phyloP scores from a whole-genome alignment of 2,329 filamentous ascomycete species.

The Lasiodiplodia sp. region DNA sequence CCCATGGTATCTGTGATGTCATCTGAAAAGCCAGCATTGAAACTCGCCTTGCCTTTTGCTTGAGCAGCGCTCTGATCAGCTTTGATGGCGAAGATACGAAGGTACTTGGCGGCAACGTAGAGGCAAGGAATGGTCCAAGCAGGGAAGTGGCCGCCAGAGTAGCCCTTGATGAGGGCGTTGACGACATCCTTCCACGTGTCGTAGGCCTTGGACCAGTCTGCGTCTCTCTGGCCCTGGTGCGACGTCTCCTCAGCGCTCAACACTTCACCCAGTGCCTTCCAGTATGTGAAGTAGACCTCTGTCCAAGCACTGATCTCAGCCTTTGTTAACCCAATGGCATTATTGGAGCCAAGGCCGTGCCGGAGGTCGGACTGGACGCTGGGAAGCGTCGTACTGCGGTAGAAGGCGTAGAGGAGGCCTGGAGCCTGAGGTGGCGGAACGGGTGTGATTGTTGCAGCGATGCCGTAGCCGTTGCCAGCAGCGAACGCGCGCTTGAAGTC shows the following conservation, averaged over 20 bases:
- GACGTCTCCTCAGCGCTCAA: conserved; percentile 67
- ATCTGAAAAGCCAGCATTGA: conserved; percentile 70
- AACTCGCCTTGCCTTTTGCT: conserved; percentile 54
- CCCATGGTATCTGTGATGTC: conserved; percentile 73
- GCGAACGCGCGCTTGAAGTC: conserved; percentile 76
- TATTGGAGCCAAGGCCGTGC: conserved; percentile 67
- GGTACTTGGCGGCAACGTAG: conserved; percentile 84
- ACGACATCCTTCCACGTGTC: conserved; percentile 87
- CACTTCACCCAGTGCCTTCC: conserved; percentile 80
- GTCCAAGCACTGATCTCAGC: conserved; percentile 82
- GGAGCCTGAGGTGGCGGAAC: conserved; percentile 68
- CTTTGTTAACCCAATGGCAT: conserved; percentile 63
- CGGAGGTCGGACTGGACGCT: conserved; percentile 74
- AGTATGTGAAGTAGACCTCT: conserved; percentile 83
- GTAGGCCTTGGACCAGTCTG: conserved; percentile 85
- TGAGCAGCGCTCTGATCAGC: conserved; percentile 76
- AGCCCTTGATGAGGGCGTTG: conserved; percentile 79
- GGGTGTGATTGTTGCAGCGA: conserved; percentile 79
- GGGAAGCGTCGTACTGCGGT: conserved; percentile 72
- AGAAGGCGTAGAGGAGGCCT: conserved; percentile 72
- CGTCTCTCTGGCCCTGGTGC: conserved; percentile 52
- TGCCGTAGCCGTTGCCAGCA: conserved; percentile 70
- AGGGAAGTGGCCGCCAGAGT: conserved; percentile 76
- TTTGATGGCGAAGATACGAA: conserved; percentile 87
- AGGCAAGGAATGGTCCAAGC: conserved; percentile 93